Conservation (phyloP, 495 filamentous ascomycete species). For the Lasiosphaeris hirsuta region DNA sequence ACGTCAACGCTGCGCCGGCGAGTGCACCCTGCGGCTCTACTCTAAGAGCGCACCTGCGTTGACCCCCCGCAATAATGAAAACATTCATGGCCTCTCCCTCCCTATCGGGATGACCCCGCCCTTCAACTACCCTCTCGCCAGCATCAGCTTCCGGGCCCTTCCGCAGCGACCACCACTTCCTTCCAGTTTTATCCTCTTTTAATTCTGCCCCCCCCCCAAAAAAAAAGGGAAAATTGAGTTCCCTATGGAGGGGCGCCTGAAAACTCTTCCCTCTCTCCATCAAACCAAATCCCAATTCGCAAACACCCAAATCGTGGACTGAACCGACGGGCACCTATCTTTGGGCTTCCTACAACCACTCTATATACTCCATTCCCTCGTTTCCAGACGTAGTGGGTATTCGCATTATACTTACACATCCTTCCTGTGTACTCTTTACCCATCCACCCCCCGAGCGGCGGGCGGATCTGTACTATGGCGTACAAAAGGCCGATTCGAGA, state of each 20-base stretch:
- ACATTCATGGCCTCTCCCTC: too few species aligned
- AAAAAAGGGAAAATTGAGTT: too few species aligned
- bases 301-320: background rate
- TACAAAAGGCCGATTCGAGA: constrained; percentile 35
- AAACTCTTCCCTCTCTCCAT: too few species aligned
- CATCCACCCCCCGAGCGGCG: background rate
- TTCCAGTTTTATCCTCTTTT: background rate
- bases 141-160: background rate
- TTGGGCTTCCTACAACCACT: background rate
- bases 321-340: background rate
- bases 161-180: background rate
- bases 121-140: background rate
- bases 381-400: background rate
- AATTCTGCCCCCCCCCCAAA: background rate
- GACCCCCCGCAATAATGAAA: too few species aligned
- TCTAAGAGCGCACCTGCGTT: too few species aligned
- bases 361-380: background rate
- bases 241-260: too few species aligned
- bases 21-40: too few species aligned
- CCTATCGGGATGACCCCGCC: background rate
- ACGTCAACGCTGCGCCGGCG: too few species aligned
- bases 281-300: background rate
- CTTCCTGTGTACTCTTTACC: background rate
- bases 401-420: background rate
- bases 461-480: constrained; percentile 18